Base-by-base conservation (phyloP, 1,139 yeast species). In the Saccharomyces hybrid region DNA sequence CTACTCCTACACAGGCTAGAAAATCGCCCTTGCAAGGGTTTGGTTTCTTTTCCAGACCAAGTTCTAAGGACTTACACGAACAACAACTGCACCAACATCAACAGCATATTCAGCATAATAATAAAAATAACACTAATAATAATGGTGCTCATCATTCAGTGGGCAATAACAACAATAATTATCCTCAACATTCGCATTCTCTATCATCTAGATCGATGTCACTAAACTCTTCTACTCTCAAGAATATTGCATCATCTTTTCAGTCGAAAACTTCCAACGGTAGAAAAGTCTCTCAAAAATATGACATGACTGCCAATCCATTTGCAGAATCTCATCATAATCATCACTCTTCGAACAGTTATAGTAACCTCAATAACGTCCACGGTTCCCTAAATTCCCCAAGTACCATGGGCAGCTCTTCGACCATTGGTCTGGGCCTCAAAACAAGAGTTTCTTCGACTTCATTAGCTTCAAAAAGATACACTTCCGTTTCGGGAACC, bases 211-310 rank as follows among this genome's bases (percentile, higher is more conserved):
- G 75, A 54, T 61, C 72, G 2, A 61, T 70, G 66, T 73, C 76
- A 1, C 56, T 73, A 26, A 70, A 63, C 50, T 64, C 75, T 0
- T 61, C 67, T 0, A 62, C 73, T 26, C 60, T 70, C 9, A 68
- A 68, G 56, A 67, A 63, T 49, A 61, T 69, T 13, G 71, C 71
- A 54, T 60, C 67, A 32, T 60, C 68, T 3, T 59, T 65, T 25
- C 70, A 69, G 41, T 64, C 66, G 46, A 72, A 68, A 53, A 70
- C 77, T 0, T 59, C 71, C 27, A 72, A 74, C 51, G 77, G 78
- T 1, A 64, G 80, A 52, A 68, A 73, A 13, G 70, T 72, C 42
- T 77, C 80, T 3, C 79, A 75, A 57, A 76, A 74, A 57, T 63
- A 67, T 48, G 78, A 75, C 23, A 64, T 65, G 53, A 54, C 61